These are phyloP conservation scores for Boletellus sp. DNA, from an alignment of 1,284 basidiomycete species.

Conservation along the genomic window DNA sequence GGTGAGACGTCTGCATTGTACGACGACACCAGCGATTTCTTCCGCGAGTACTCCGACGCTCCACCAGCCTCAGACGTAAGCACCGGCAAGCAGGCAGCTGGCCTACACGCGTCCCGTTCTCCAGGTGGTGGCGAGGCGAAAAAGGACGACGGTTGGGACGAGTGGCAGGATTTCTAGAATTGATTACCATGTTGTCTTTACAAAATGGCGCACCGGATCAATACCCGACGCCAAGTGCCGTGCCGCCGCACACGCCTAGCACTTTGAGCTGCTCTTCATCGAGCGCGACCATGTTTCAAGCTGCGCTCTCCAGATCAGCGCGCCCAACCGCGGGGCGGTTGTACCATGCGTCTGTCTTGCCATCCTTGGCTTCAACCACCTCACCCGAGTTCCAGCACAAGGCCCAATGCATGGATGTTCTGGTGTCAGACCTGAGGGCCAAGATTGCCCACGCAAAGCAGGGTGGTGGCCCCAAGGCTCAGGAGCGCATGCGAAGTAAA, in stretches of 20 bases:
- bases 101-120: conserved; percentile 20
- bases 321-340: conserved; percentile 11
- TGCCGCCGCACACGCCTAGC: no score
- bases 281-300: conserved; percentile 24
- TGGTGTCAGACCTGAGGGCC: conserved; percentile 60
- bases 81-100: conserved; percentile 18
- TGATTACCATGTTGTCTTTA: no score
- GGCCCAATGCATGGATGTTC: conserved; percentile 60
- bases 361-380: conserved; percentile 61
- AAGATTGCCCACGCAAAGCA: conserved; percentile 55
- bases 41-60: conserved; percentile 46
- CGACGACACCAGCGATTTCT: conserved; percentile 53
- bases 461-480: conserved; percentile 67
- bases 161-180: conserved; percentile 73
- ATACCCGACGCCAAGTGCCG: conserved; percentile 21
- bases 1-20: conserved; percentile 56
- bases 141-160: conserved; percentile 62
- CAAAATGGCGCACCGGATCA: conserved; percentile 2
- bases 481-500: conserved; percentile 72
- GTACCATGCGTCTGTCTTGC: conserved; percentile 72
- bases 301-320: conserved; percentile 14
- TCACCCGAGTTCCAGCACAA: conserved; percentile 70
- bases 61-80: conserved; percentile 18
- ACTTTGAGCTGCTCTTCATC: no score
- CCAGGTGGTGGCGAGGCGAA: conserved; percentile 29